Conservation (phyloP, 306 rosid species). For the Betula pendula region DNA sequence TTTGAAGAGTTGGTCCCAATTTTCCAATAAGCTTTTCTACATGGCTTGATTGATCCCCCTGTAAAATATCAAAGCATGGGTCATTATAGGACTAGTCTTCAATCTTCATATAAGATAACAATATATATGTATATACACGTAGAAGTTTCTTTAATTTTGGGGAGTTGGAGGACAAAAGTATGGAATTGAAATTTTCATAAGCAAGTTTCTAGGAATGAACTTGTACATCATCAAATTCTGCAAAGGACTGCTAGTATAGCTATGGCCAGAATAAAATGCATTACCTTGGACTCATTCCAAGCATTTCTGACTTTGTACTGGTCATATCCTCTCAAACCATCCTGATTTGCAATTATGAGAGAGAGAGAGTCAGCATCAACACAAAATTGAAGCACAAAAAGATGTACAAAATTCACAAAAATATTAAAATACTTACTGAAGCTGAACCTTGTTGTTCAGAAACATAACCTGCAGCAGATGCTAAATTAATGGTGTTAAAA, state of each 20-base stretch:
- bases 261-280: constrained; percentile 15
- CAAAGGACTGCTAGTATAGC: constrained; percentile 15
- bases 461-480: constrained; percentile 58
- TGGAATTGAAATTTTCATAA: background rate
- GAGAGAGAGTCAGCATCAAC: constrained; percentile 17
- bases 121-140: no score
- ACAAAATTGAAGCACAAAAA: constrained; percentile 21
- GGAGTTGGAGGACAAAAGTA: constrained; percentile 3
- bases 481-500: constrained; percentile 11
- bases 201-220: constrained; percentile 16
- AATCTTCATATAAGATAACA: no score
- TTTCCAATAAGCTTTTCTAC: constrained; percentile 63
- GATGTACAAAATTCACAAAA: constrained; percentile 12
- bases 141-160: background rate
- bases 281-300: constrained; percentile 47
- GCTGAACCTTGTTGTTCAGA: constrained; percentile 65
- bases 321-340: constrained; percentile 37
- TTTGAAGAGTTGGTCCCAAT: constrained; percentile 69
- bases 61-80: constrained; percentile 29
- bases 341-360: constrained; percentile 34
- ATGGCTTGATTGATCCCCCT: constrained; percentile 64
- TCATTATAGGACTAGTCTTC: background rate
- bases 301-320: constrained; percentile 18
- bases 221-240: constrained; percentile 9
- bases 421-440: constrained; percentile 52